Evolutionary conservation across 2,329 filamentous ascomycete genomes (phyloP).

Genomic region (Aspergillus ruber): DNA sequence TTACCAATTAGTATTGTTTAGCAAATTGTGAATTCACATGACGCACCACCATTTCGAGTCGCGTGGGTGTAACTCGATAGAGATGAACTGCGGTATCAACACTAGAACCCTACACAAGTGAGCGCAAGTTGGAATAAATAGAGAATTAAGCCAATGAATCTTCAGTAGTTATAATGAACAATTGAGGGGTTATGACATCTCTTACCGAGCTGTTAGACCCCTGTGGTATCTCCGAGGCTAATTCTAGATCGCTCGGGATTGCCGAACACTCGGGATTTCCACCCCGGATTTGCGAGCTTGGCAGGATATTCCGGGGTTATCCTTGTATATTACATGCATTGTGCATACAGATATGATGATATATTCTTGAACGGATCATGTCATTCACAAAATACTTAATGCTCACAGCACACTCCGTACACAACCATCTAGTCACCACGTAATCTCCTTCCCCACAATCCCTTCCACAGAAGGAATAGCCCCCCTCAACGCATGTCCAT

Average conservation of each 20-base stretch:
- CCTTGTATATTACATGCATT: too few species aligned
- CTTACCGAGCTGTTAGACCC: too few species aligned
- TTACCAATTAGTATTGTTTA: not conserved
- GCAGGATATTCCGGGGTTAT: not conserved
- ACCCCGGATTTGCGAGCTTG: not conserved
- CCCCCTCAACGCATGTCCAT: constrained; percentile 52
- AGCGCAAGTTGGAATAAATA: too few species aligned
- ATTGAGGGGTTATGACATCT: too few species aligned
- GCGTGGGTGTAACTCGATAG: not conserved
- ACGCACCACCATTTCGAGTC: constrained; percentile 4
- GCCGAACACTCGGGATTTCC: constrained; percentile 8
- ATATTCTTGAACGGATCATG: too few species aligned
- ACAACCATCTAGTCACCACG: constrained; percentile 16
- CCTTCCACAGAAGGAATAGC: constrained; percentile 30
- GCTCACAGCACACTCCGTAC: not conserved
- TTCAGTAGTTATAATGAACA: too few species aligned
- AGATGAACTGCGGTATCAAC: not conserved
- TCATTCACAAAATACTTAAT: not conserved
- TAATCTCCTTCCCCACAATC: constrained; percentile 31
- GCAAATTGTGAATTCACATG: not conserved
- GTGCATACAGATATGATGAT: too few species aligned
- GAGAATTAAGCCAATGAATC: too few species aligned
- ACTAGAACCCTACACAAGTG: too few species aligned
- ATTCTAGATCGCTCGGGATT: constrained; percentile 3
- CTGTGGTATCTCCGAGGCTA: too few species aligned